Conservation (phyloP, 306 rosid species). For the Corylus heterophylla region DNA sequence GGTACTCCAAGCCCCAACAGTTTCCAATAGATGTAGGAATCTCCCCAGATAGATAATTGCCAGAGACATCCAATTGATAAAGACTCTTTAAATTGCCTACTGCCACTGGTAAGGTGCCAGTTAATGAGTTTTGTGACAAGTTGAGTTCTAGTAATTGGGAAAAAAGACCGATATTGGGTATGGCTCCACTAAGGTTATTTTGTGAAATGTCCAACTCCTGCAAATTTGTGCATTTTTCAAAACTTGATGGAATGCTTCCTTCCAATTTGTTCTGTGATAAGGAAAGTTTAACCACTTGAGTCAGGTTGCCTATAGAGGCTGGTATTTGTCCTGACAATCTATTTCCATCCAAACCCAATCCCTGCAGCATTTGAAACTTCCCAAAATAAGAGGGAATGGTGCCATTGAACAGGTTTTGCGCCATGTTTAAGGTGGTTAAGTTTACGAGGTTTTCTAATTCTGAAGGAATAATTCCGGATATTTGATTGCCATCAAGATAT, state of each 20-base stretch:
- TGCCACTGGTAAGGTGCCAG: too few species aligned
- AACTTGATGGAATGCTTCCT: constrained; percentile 17
- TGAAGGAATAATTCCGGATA: constrained; percentile 27
- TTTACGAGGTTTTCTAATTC: constrained; percentile 24
- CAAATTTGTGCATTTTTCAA: constrained; percentile 23
- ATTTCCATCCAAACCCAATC: background rate
- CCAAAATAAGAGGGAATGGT: constrained; percentile 21
- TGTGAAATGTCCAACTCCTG: background rate
- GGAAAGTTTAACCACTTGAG: background rate
- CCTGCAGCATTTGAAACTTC: background rate
- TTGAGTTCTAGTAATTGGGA: constrained; percentile 12
- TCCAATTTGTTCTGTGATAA: background rate
- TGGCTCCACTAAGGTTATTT: constrained; percentile 34
- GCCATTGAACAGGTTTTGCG: background rate
- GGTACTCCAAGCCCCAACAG: too few species aligned
- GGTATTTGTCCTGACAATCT: constrained; percentile 29
- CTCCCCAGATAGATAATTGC: too few species aligned
- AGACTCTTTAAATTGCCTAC: too few species aligned
- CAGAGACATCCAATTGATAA: too few species aligned
- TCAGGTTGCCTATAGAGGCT: constrained; percentile 23
- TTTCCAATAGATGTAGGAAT: too few species aligned
- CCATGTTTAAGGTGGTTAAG: background rate
- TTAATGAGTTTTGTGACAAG: constrained; percentile 28
- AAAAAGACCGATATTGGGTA: constrained; percentile 15
- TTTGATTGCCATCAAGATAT: too few species aligned